Evolutionary conservation across 495 filamentous ascomycete species (phyloP), one percentile per base, ranked within the genome.

Genomic region (Aspergillus diversus): DNA sequence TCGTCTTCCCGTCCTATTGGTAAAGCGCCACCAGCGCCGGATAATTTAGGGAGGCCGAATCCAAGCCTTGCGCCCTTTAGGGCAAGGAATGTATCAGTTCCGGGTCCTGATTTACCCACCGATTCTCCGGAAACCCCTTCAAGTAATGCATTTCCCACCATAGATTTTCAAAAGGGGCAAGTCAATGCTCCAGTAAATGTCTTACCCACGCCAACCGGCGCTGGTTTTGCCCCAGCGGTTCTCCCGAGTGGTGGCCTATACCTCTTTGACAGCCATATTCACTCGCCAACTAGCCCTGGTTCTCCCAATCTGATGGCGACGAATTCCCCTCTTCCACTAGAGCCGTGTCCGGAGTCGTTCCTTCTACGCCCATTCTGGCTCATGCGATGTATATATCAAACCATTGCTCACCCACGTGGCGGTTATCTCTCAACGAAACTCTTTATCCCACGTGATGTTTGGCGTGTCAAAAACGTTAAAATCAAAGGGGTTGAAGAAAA

Each of bases 301-400:
- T 87, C 84, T 21, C 88, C 90, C 2, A 91, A 89, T 65, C 78
- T 83, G 7, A 73, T 83, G 39, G 78, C 77, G n/a, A 60, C 67
- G 15, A 83, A 86, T 68, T 77, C 79, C 0, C 94, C 94, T 21
- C 78, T 87, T 6, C 87, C 92, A 1, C 82, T 99, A 13, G 95
- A 99, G 66, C 91, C 95, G 15, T 99, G 95, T 70, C 96, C 95
- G 4, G 89, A 87, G 59, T 92, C 95, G 12, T 85, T 87, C 58
- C 84, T 96, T 51, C 84, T 96, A 1, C 88, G 95, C 13, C 95
- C 95, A 4, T 98, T 96, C 76, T 98, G 96, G 96, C 84, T 98
- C 16, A 94, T 99, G 89, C 84, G 96, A 56, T 89, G 89, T 56
- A 81, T 99, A 21, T 97, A 94, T 72, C 92, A 98, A 70, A 97